Base-by-base conservation (phyloP, 768 basidiomycete species). In the Kwoniella mangroviensis region DNA sequence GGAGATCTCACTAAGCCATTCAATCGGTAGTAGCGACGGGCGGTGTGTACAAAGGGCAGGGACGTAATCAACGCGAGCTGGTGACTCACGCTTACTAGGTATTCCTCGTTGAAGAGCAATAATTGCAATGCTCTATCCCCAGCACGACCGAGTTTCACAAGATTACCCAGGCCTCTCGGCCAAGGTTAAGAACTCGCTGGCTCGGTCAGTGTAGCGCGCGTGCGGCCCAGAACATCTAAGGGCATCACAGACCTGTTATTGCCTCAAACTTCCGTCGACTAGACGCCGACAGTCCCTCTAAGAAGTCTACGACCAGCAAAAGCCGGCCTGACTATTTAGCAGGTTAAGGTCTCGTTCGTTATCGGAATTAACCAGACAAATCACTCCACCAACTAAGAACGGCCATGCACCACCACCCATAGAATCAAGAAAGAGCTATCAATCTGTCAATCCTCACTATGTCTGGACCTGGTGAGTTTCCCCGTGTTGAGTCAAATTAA, bases 361-460 rank as follows among this genome's bases (percentile, higher is more conserved):
- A 91, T 92, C 90, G 88, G 90, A 91, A 91, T 92, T 91, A 92
- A 91, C 90, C 91, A 92, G 91, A 92, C 91, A 92, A 92, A 91
- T 92, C 91, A 91, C 90, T 92, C 90, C 84, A 88, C 74, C 87
- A 90, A 90, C 89, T 90, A 90, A 90, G 89, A 90, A 90, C 87
- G 88, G 89, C 90, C 89, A 90, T 90, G 89, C 89, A 90, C 89
- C 89, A 90, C 89, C 89, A 90, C 89, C 89, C 89, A 90, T 88
- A 87, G 88, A 89, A 89, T 89, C 88, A 88, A 87, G 88, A 90
- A 90, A 90, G 89, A 90, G 89, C 89, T 89, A 89, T 89, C 89
- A 89, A 88, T 89, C 88, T 89, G 88, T 89, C 88, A 87, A 88
- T 88, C 88, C 87, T 87, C 87, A 86, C 88, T 86, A 88, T 89